A percentile compares a stretch with the other conserved stretches of the same genome.
Conservation (phyloP, 306 rosid species). For the Nissolia schottii region DNA sequence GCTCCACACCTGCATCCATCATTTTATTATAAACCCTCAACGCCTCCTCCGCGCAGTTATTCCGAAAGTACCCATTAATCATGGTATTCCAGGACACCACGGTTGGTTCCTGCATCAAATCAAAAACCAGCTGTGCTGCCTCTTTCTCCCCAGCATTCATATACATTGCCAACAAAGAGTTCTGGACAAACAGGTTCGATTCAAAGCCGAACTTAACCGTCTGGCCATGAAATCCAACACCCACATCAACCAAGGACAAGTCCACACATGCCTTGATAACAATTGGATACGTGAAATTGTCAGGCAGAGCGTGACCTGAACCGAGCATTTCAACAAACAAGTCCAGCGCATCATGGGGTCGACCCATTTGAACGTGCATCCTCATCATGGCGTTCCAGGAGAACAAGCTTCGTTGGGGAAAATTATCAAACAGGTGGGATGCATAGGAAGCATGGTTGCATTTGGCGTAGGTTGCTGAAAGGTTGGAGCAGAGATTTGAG, state of each 20-base stretch:
- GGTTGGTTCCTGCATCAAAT: conserved; percentile 47
- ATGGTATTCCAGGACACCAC: conserved; percentile 88
- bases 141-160: conserved; percentile 60
- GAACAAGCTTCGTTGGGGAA: conserved; percentile 42
- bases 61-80: conserved; percentile 66
- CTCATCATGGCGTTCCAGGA: conserved; percentile 55
- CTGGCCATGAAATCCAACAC: conserved; percentile 60
- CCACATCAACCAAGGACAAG: conserved; percentile 41
- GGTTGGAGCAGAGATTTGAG: conserved; percentile 40
- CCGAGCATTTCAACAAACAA: conserved; percentile 58
- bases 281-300: conserved; percentile 58
- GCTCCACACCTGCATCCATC: conserved; percentile 58
- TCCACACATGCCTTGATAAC: conserved; percentile 75
- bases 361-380: conserved; percentile 42
- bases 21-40: conserved; percentile 48
- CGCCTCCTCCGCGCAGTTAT: conserved; percentile 46
- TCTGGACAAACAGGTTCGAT: conserved; percentile 52
- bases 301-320: conserved; percentile 42
- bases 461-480: conserved; percentile 49
- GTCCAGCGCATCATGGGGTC: conserved; percentile 44
- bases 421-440: conserved; percentile 50
- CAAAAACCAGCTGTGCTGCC: conserved; percentile 49
- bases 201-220: conserved; percentile 46
- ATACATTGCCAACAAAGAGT: conserved; percentile 80
- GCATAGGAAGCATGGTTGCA: conserved; percentile 55